Conservation (phyloP, 2,329 filamentous ascomycete genomes). For the Colletotrichum sp. region DNA sequence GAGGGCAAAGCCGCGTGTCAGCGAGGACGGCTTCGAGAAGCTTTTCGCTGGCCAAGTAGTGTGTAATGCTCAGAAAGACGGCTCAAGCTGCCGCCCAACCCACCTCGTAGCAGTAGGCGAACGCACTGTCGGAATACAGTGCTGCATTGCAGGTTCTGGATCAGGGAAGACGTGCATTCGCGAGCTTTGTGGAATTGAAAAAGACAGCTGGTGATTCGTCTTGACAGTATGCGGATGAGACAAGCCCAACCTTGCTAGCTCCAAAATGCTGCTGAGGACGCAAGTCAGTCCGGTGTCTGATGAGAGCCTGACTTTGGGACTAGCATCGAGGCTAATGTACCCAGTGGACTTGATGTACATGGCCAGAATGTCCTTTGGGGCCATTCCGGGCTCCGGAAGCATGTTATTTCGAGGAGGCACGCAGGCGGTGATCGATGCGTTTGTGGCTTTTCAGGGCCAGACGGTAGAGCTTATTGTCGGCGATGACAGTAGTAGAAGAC, state of each 20-base stretch:
- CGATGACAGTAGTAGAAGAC: background rate
- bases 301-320: background rate
- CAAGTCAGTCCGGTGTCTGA: background rate
- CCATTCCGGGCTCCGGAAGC: background rate
- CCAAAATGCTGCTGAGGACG: background rate
- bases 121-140: background rate
- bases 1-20: background rate
- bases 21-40: slow-evolving; percentile 3
- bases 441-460: background rate
- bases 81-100: background rate
- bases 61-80: background rate
- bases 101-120: background rate
- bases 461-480: background rate
- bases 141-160: background rate
- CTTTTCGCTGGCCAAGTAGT: background rate
- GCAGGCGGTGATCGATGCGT: background rate
- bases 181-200: slow-evolving; percentile 9
- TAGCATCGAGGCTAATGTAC: slow-evolving; percentile 10
- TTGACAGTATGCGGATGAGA: background rate
- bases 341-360: slow-evolving; percentile 1
- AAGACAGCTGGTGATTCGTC: slow-evolving; percentile 12
- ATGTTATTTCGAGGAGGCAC: background rate
- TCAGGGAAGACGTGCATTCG: slow-evolving; percentile 1
- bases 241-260: slow-evolving; percentile 16
- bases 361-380: background rate